Evolutionary conservation across 345 rosid genomes (phyloP).

Genomic region (Gynandropsis gynandra): DNA sequence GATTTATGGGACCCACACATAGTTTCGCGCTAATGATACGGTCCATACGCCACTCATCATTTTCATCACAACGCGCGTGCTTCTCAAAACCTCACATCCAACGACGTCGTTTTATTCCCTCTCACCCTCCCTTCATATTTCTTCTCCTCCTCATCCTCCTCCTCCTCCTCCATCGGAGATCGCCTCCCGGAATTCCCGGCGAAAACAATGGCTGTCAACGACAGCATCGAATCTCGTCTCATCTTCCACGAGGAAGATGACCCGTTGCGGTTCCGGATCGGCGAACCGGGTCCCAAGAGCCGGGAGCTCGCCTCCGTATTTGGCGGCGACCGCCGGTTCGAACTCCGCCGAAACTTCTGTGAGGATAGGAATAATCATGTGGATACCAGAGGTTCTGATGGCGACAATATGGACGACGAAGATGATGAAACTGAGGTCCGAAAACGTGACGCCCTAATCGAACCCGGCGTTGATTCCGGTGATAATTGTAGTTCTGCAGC

Average conservation of each 20-base stretch:
- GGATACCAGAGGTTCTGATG: slow-evolving; percentile 37
- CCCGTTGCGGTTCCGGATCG: slow-evolving; percentile 32
- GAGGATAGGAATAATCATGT: slow-evolving; percentile 16
- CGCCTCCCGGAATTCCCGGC: slow-evolving; percentile 3
- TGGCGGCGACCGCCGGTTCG: slow-evolving; percentile 41
- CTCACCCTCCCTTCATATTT: background rate
- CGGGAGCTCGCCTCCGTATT: slow-evolving; percentile 48
- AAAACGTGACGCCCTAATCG: slow-evolving; percentile 9
- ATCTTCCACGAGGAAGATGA: slow-evolving; percentile 51
- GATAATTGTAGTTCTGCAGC: slow-evolving; percentile 17
- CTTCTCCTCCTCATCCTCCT: slow-evolving; percentile 8
- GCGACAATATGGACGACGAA: slow-evolving; percentile 37
- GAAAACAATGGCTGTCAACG: slow-evolving; percentile 21
- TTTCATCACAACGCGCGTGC: slow-evolving; percentile 22
- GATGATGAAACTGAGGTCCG: slow-evolving; percentile 22
- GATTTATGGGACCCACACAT: slow-evolving; percentile 3
- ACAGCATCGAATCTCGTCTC: slow-evolving; percentile 42
- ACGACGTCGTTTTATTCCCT: slow-evolving; percentile 12
- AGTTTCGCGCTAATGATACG: slow-evolving; percentile 9
- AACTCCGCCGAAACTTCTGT: slow-evolving; percentile 27
- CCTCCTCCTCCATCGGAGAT: background rate
- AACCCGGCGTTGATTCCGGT: slow-evolving; percentile 18
- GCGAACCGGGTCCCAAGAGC: slow-evolving; percentile 40
- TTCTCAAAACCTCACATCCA: background rate
- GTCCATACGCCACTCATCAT: slow-evolving; percentile 13